A percentile compares a stretch with the other conserved stretches of the same genome.
Conservation (phyloP, 148 eudicot species). For the Suaeda aralocaspica region DNA sequence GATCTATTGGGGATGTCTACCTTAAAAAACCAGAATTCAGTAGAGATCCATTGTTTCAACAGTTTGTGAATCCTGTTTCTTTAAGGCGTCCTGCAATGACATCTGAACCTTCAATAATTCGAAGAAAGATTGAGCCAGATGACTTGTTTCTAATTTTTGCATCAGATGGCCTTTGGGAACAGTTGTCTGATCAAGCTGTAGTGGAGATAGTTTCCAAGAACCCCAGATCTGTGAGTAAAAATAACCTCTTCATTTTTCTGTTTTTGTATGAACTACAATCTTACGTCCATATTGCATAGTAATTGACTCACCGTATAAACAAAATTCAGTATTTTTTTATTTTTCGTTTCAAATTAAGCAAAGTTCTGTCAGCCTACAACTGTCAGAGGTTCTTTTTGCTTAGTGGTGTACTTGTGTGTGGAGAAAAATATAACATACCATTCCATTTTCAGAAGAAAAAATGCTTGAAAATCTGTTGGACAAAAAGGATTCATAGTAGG, state of each 20-base stretch:
- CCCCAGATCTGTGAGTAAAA: constrained; percentile 46
- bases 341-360: no score
- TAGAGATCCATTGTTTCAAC: constrained; percentile 36
- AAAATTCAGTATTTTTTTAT: no score
- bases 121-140: constrained; percentile 38
- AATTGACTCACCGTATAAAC: background rate
- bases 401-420: no score
- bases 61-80: constrained; percentile 41
- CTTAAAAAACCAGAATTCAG: constrained; percentile 52
- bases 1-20: constrained; percentile 72
- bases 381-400: no score
- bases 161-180: constrained; percentile 79
- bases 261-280: background rate
- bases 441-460: background rate
- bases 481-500: background rate
- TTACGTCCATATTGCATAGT: background rate
- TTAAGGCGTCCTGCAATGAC: constrained; percentile 42
- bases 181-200: constrained; percentile 51
- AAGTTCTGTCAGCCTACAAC: no score
- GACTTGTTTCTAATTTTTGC: constrained; percentile 67
- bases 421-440: background rate
- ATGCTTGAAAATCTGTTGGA: background rate
- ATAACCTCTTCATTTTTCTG: background rate
- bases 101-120: constrained; percentile 51
- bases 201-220: constrained; percentile 47